These are phyloP conservation scores for Narthecium ossifragum DNA, from an alignment of 106 monocot species.

Conservation along the genomic window DNA sequence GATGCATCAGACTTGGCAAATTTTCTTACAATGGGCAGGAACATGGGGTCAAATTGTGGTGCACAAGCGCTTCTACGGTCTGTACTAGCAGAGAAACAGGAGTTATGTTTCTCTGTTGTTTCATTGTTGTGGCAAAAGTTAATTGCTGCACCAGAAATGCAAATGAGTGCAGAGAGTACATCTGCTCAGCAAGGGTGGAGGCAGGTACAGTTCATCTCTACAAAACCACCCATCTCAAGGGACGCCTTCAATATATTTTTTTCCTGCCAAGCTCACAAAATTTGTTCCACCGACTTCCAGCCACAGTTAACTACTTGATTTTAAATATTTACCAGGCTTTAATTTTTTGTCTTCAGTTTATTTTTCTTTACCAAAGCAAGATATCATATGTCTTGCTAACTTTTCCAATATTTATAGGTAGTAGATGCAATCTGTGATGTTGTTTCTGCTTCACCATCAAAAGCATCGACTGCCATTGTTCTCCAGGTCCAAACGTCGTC, in stretches of 20 bases:
- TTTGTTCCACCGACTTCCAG: background rate
- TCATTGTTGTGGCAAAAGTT: constrained; percentile 94
- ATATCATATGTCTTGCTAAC: background rate
- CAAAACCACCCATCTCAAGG: too few species aligned
- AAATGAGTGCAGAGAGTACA: constrained; percentile 86
- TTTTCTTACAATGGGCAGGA: constrained; percentile 81
- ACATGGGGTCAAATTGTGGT: constrained; percentile 52
- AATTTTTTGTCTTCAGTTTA: too few species aligned
- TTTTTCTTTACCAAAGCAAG: background rate
- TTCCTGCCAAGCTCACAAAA: background rate
- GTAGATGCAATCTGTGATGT: constrained; percentile 96
- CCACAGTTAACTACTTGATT: too few species aligned
- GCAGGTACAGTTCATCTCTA: too few species aligned
- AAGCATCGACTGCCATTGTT: constrained; percentile 92
- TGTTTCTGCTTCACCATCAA: constrained; percentile 88
- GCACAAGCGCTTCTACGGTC: constrained; percentile 65
- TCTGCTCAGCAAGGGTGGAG: constrained; percentile 97
- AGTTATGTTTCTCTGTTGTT: constrained; percentile 93
- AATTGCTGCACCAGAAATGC: constrained; percentile 77
- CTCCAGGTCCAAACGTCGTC: constrained; percentile 64
- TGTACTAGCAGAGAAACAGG: constrained; percentile 74
- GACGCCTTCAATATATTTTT: too few species aligned
- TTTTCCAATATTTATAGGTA: constrained; percentile 40
- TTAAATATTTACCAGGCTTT: too few species aligned
- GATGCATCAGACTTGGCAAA: constrained; percentile 93